Evolutionary conservation across 208 protist species (phyloP), one percentile per base, ranked within the genome.

Genomic region (Crithidia thermophila): DNA sequence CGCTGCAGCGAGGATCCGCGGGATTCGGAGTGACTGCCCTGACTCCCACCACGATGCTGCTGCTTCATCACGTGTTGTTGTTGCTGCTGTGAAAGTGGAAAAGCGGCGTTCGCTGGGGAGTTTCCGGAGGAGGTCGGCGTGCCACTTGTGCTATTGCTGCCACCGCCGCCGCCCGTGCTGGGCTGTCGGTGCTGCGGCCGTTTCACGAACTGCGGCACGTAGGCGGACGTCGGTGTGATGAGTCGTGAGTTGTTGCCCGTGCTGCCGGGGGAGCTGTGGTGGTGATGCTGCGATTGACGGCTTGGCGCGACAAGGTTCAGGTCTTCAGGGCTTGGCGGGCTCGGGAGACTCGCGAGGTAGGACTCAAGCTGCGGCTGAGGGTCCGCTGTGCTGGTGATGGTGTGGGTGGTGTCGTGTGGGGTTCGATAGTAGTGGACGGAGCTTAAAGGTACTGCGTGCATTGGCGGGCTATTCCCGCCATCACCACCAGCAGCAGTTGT

Each of bases 271-370:
- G 61, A 67, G 27, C 39, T 43, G 39, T 16, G 13, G 39, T 43
- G 39, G 13, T 16, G 13, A 10, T 43, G 10, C 39, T 10, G 16
- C 39, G 39, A 43, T 18, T 28, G 7, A 8, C 45, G 37, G 0
- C 20, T 39, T 30, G 31, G 39, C 21, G 49, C 28, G 5, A 27
- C 69, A 7, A 75, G 69, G 0, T 55, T 52, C 20, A 67, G n/a
- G 18, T 75, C 62, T 36, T 51, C 56, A 14, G 69, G 69, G 37
- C 69, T 75, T 3, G 62, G 69, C 7, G 61, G 69, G 18, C 61
- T 75, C 16, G 49, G 51, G 42, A 61, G 27, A 18, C 52, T 46
- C 0, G 31, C n/a, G 28, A 49, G 18, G 3, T 13, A 31, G 27
- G 37, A 27, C 10, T 33, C 58, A 14, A 47, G 18, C 18, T 50